These are phyloP conservation scores for Thuidium tamariscinum DNA, from an alignment of 225 moss, liverwort and hornwort species.

Conservation along the genomic window DNA sequence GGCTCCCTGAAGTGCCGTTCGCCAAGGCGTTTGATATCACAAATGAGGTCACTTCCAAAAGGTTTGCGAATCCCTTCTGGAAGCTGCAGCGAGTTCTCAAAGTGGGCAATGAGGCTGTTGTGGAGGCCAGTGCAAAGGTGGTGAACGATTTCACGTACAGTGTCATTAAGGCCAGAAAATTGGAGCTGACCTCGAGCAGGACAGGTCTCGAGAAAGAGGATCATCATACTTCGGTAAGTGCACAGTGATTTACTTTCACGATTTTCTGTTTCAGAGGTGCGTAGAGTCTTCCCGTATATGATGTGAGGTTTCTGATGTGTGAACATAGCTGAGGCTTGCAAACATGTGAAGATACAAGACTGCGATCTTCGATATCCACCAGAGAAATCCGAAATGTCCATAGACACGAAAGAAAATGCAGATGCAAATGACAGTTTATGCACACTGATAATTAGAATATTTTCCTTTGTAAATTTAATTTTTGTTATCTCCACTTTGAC, in stretches of 20 bases:
- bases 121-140: slow-evolving; percentile 10
- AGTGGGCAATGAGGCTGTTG: slow-evolving; percentile 38
- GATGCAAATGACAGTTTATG: too few relatives aligned
- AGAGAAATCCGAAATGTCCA: neutral
- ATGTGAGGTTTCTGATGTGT: neutral
- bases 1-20: slow-evolving; percentile 47
- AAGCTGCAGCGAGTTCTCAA: slow-evolving; percentile 48
- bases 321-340: neutral
- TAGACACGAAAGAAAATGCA: neutral
- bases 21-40: slow-evolving; percentile 30
- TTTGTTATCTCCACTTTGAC: neutral
- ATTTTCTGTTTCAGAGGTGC: neutral
- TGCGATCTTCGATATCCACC: too few relatives aligned
- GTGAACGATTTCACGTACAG: slow-evolving; percentile 54
- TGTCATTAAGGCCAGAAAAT: slow-evolving; percentile 44
- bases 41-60: neutral
- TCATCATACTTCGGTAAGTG: neutral
- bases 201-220: neutral
- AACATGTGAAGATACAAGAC: neutral
- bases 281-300: neutral
- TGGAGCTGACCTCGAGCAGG: slow-evolving; percentile 2
- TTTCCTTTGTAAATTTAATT: neutral
- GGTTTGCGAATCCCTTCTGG: slow-evolving; percentile 57
- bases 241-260: neutral
- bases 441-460: neutral